A percentile compares a stretch with the other conserved stretches of the same genome.
phyloP scores from a whole-genome alignment of 306 rosid species.

The Fragaria ananassa region DNA sequence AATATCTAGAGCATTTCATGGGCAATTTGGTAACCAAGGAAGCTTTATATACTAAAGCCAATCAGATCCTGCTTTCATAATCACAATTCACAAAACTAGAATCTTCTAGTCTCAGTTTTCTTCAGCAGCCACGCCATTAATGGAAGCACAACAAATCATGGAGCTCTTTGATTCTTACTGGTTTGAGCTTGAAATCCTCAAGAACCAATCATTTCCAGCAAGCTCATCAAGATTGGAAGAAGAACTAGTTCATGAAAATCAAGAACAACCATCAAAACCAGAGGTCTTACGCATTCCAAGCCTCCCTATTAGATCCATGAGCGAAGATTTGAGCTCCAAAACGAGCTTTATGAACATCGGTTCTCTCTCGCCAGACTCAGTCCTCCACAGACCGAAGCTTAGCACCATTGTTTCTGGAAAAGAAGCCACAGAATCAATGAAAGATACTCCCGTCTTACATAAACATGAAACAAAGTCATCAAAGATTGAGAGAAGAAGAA shows the following conservation, averaged over 20 bases:
- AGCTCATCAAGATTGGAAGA: constrained; percentile 28
- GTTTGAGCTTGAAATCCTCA: constrained; percentile 46
- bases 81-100: not conserved
- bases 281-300: constrained; percentile 29
- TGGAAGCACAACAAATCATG: constrained; percentile 61
- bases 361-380: constrained; percentile 47
- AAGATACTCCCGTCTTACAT: not conserved
- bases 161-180: constrained; percentile 61
- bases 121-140: constrained; percentile 29
- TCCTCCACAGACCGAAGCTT: constrained; percentile 41
- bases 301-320: constrained; percentile 54
- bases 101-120: constrained; percentile 6
- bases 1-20: constrained; percentile 23
- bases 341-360: constrained; percentile 32
- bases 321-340: constrained; percentile 55
- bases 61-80: not conserved
- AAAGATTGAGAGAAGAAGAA: constrained; percentile 19
- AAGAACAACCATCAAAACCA: constrained; percentile 26
- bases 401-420: constrained; percentile 50
- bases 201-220: constrained; percentile 21
- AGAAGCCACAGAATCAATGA: constrained; percentile 34
- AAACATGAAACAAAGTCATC: constrained; percentile 9
- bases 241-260: constrained; percentile 28
- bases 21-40: constrained; percentile 29
- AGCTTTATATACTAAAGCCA: not conserved